Conservation (phyloP, 495 filamentous ascomycete genomes). For the Aspergillus indologenus region DNA sequence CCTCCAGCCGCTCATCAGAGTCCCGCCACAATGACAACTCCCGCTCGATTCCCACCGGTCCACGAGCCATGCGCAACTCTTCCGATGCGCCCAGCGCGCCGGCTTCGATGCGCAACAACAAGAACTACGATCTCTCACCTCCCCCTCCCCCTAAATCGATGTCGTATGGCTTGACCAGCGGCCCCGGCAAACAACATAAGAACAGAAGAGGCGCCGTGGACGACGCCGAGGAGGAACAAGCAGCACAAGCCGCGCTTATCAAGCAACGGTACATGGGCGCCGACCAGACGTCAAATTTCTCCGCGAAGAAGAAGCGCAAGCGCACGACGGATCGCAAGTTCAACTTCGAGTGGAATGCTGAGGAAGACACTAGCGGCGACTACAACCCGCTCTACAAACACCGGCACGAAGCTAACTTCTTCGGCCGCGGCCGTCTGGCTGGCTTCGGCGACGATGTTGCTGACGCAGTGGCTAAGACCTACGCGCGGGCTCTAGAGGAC, state of each 20-base stretch:
- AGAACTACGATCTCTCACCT: slow-evolving; percentile 53
- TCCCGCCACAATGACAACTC: slow-evolving; percentile 23
- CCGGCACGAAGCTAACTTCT: slow-evolving; percentile 71
- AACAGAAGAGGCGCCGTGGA: slow-evolving; percentile 45
- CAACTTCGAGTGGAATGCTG: slow-evolving; percentile 97
- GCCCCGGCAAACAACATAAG: slow-evolving; percentile 19
- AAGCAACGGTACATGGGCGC: slow-evolving; percentile 90
- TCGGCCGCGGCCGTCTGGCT: slow-evolving; percentile 74
- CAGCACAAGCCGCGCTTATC: slow-evolving; percentile 69
- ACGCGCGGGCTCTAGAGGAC: slow-evolving; percentile 72
- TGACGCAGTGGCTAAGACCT: slow-evolving; percentile 66
- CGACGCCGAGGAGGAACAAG: slow-evolving; percentile 56
- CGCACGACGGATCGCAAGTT: slow-evolving; percentile 95
- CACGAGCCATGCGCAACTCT: slow-evolving; percentile 65
- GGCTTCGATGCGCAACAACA: slow-evolving; percentile 50
- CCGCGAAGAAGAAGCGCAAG: slow-evolving; percentile 92
- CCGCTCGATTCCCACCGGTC: slow-evolving; percentile 67
- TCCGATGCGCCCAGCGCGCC: slow-evolving; percentile 51
- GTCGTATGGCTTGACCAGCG: slow-evolving; percentile 30
- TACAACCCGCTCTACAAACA: slow-evolving; percentile 86
- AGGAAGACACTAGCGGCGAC: slow-evolving; percentile 90
- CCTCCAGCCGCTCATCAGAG: not conserved
- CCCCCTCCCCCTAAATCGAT: slow-evolving; percentile 47
- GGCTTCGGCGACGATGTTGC: slow-evolving; percentile 78
- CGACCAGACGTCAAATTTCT: slow-evolving; percentile 83